Percentiles rank a stretch among this genome's conserved stretches.
These are phyloP conservation scores for Codiaeum variegatum DNA, from an alignment of 441 rosid genomes.

Conservation along the genomic window DNA sequence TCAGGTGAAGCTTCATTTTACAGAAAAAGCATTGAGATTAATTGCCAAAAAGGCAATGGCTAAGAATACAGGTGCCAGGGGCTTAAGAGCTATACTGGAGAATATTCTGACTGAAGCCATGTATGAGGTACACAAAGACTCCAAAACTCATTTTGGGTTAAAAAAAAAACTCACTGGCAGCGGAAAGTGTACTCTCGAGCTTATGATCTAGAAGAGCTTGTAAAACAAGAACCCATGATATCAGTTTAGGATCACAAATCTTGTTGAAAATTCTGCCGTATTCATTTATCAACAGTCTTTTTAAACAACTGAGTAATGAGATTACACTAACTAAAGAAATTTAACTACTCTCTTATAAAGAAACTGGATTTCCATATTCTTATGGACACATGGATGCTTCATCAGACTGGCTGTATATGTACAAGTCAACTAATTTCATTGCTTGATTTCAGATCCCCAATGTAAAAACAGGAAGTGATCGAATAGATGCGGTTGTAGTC, in stretches of 20 bases:
- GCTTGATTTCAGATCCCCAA: conserved; percentile 76
- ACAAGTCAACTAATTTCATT: neutral
- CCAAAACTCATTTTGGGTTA: neutral
- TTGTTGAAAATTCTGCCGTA: too few species aligned
- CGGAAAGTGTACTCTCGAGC: neutral
- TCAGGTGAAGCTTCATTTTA: conserved; percentile 88
- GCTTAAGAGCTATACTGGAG: conserved; percentile 83
- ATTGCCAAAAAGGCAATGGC: conserved; percentile 79
- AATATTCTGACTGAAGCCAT: conserved; percentile 84
- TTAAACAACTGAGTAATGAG: too few species aligned
- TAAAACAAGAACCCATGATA: too few species aligned
- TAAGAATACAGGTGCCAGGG: conserved; percentile 94
- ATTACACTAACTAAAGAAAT: too few species aligned
- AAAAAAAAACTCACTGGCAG: neutral
- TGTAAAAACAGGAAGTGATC: conserved; percentile 47
- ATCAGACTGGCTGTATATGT: neutral
- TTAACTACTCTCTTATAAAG: too few species aligned
- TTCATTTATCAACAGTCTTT: too few species aligned
- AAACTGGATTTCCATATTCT: too few species aligned
- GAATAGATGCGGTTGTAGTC: conserved; percentile 77
- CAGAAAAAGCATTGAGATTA: conserved; percentile 67
- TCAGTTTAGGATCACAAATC: too few species aligned
- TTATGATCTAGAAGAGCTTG: too few species aligned
- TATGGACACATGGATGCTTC: too few species aligned
- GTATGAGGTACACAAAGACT: conserved; percentile 66